Percentiles rank a stretch among this genome's conserved stretches.
Conservation (phyloP, 371 early-diverging fungal species). For the Haplosporangium sp. region DNA sequence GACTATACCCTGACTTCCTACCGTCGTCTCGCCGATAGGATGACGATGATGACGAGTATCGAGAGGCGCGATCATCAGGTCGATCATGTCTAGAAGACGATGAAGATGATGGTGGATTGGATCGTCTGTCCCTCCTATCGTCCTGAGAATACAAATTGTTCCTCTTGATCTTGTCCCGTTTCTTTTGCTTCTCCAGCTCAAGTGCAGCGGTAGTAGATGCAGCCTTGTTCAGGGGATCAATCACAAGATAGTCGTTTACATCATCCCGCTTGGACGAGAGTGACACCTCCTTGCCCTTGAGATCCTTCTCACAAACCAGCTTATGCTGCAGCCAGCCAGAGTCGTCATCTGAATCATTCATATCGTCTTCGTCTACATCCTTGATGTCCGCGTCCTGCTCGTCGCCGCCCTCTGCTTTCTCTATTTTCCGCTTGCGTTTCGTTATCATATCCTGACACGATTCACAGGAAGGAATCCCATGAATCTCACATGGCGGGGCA, state of each 20-base stretch:
- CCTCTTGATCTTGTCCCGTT: constrained; percentile 19
- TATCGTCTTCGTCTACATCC: constrained; percentile 18
- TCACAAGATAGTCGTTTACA: constrained; percentile 80
- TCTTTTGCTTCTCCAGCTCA: constrained; percentile 29
- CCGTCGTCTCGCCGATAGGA: constrained; percentile 12
- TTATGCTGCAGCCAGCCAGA: constrained; percentile 79
- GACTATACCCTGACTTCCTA: constrained; percentile 24
- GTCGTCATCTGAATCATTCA: constrained; percentile 53
- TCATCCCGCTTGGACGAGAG: constrained; percentile 68
- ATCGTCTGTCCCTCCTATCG: constrained; percentile 2
- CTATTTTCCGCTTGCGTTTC: constrained; percentile 6
- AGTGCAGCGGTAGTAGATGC: constrained; percentile 29
- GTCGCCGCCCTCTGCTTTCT: background rate
- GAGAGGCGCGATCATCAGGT: constrained; percentile 22
- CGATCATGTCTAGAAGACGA: constrained; percentile 11
- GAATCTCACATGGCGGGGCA: constrained; percentile 65
- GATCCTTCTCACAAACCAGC: constrained; percentile 75
- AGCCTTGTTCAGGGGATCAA: constrained; percentile 69
- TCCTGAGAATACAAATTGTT: constrained; percentile 12
- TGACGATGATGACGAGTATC: constrained; percentile 15
- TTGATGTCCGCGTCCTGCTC: constrained; percentile 1
- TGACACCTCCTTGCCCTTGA: constrained; percentile 67
- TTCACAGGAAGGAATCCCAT: constrained; percentile 73
- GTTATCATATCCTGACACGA: constrained; percentile 64
- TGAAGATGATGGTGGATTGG: constrained; percentile 6